These are phyloP conservation scores for Mucor indicus DNA, from an alignment of 371 early-diverging fungal genomes.

Conservation along the genomic window DNA sequence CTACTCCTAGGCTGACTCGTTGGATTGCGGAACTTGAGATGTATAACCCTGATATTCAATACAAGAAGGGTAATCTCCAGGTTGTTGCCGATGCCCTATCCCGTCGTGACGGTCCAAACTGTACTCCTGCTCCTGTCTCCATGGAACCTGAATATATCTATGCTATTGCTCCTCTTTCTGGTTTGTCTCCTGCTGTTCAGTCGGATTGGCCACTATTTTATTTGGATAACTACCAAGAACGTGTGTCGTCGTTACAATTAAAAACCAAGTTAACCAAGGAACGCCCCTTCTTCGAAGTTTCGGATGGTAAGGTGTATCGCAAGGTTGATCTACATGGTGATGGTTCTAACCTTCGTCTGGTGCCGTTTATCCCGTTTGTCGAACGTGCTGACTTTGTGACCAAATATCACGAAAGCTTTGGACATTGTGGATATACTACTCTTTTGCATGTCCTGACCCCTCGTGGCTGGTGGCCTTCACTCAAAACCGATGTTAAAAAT, in stretches of 20 bases:
- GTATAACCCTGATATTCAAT: conserved; percentile 18
- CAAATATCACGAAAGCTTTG: conserved; percentile 6
- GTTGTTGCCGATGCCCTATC: conserved; percentile 25
- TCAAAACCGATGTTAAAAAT: conserved; percentile 3
- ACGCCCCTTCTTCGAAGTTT: background rate
- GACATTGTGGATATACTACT: background rate
- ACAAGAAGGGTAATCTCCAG: conserved; percentile 28
- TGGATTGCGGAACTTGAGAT: conserved; percentile 20
- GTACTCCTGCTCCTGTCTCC: background rate
- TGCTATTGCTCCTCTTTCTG: conserved; percentile 1
- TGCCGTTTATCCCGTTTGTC: conserved; percentile 1
- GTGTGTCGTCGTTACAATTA: background rate
- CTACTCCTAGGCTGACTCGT: conserved; percentile 16
- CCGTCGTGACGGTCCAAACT: conserved; percentile 1
- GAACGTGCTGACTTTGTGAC: conserved; percentile 2
- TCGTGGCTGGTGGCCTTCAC: conserved; percentile 21
- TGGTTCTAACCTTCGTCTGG: background rate
- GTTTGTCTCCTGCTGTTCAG: background rate
- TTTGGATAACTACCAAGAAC: background rate
- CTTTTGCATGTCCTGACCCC: conserved; percentile 1
- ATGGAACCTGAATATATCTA: conserved; percentile 22
- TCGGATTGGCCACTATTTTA: conserved; percentile 19
- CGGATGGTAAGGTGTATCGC: background rate
- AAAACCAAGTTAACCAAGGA: background rate
- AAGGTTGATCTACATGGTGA: background rate